Base-by-base conservation (phyloP, 768 basidiomycete genomes). In the Gautieria morchelliformis region DNA sequence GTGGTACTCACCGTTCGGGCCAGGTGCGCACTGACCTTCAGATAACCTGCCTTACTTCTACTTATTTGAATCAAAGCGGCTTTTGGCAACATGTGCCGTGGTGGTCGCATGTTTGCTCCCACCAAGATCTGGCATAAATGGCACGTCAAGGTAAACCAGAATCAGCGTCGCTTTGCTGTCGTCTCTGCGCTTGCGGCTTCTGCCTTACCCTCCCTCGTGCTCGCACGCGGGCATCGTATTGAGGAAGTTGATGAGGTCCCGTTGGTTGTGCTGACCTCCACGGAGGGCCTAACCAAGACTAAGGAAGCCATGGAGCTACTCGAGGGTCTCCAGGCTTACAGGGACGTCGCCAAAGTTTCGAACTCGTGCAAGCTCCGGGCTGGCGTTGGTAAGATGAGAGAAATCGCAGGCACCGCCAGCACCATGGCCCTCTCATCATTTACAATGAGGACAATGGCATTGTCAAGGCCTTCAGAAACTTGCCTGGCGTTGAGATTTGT, bases 11-110 rank as follows among this genome's bases (percentile, higher is more conserved):
- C 79, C 89, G 96, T 64, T 94, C 96, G 58, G 96, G 96, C 60
- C 95, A 94, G 83, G 88, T 88, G 62, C 60, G 79, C 47, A 19
- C 14, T 14, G 4, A 10, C 40, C 24, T 19, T 24, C 27, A 27
- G 17, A 47, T 37, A 14, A 14, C 39, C 53, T 2, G 35, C 20
- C 22, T n/a, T n/a, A 7, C 19, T 14, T 37, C 35, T 5, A 14
- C 0, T 17, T 9, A 49, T 9, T 8, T 33, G 8, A 41, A 24
- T 37, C 24, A 56, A 95, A 87, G 96, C 92, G 71, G 96, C 96
- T 33, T 98, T 98, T 77, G 96, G 96, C 69, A 98, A 98, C 88
- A 98, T 99, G 96, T 98, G 95, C 81, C 90, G 96, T 74, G 95
- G 96, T 70, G 96, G 96, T 79, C 93, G 96, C 70, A 98, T 99